These are phyloP conservation scores for Fusarium sp. DNA, from an alignment of 2,329 filamentous ascomycete species.

Conservation along the genomic window DNA sequence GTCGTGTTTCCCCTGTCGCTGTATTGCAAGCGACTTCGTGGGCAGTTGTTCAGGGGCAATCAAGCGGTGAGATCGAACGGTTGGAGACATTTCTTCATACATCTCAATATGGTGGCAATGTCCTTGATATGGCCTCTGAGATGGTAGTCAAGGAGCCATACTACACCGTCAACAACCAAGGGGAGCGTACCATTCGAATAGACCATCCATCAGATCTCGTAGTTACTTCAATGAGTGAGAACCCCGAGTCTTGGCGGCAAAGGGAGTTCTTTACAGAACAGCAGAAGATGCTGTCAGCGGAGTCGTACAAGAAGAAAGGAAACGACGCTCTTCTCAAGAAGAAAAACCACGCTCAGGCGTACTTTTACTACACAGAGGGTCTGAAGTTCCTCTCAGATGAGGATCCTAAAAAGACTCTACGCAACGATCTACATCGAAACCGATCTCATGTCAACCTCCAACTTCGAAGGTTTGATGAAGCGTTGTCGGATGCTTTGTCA, in stretches of 20 bases:
- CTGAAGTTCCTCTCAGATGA: slow-evolving; percentile 12
- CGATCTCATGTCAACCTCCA: slow-evolving; percentile 52
- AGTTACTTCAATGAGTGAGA: slow-evolving; percentile 21
- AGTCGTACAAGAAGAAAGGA: slow-evolving; percentile 47
- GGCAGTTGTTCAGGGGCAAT: slow-evolving; percentile 50
- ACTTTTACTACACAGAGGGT: slow-evolving; percentile 49
- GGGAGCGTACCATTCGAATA: slow-evolving; percentile 56
- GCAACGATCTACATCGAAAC: slow-evolving; percentile 52
- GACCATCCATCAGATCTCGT: slow-evolving; percentile 53
- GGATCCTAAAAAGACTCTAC: slow-evolving; percentile 29
- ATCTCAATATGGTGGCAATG: slow-evolving; percentile 50
- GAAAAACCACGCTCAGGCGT: slow-evolving; percentile 36
- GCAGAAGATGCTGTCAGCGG: slow-evolving; percentile 18
- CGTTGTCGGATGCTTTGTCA: slow-evolving; percentile 46
- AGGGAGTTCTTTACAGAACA: too few relatives aligned
- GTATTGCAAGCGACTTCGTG: slow-evolving; percentile 47
- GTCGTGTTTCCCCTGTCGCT: slow-evolving; percentile 48
- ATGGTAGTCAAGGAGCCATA: slow-evolving; percentile 65
- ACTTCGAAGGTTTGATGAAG: slow-evolving; percentile 51
- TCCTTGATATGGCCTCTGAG: slow-evolving; percentile 51
- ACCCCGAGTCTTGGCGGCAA: slow-evolving; percentile 38
- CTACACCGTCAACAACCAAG: slow-evolving; percentile 58
- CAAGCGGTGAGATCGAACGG: slow-evolving; percentile 44
- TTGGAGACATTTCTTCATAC: slow-evolving; percentile 54
- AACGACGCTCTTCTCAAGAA: slow-evolving; percentile 46